Base-by-base conservation (phyloP, 495 filamentous ascomycete species). In the Filosporella fistucella region DNA sequence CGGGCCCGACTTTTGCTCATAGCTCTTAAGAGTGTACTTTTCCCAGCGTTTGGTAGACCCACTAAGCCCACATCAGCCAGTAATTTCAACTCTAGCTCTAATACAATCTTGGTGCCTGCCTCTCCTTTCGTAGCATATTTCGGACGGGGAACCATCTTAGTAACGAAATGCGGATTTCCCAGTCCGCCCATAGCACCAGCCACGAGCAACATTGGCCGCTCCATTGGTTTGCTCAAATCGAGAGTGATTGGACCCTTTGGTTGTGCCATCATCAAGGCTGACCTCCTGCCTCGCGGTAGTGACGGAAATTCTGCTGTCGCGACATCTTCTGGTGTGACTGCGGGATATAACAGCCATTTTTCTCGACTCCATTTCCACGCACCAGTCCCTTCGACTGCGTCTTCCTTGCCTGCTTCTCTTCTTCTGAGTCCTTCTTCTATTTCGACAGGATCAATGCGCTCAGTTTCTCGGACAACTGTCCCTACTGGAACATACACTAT, bases 11-110 rank as follows among this genome's bases (percentile, higher is more conserved):
- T 90, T 54, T 86, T 84, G 54, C 78, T 94, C 54, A 98, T 66
- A 1, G 91, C 84, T 36, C 93, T 84, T 4, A 96, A 77, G 7
- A 98, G 75, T 0, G 94, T 96, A 61, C 86, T 93, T 63, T 98
- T 98, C 11, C 93, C 93, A 1, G 94, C 93, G 63, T 98, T 98
- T 0, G 93, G 94, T 40, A 96, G 77, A 1, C 93, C 93, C 21
- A 98, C 93, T 9, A 98, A 71, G 1, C 91, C 93, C 14, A 98
- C 84, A 65, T 98, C 93, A 12, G 93, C 93, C 9, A 98, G 79
- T 3, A 98, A 73, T 68, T 96, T 97, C 47, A 98, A 75, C 62
- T 98, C 93, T 42, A 98, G 79, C 54, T 95, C 86, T 11, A 98
- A 67, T 24, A 82, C 78, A 47, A 98, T 66, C 20, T 76, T 81